A percentile compares a stretch with the other conserved stretches of the same genome.
Conservation (phyloP, 2,329 filamentous ascomycete genomes). For the Emericellopsis atlantica region DNA sequence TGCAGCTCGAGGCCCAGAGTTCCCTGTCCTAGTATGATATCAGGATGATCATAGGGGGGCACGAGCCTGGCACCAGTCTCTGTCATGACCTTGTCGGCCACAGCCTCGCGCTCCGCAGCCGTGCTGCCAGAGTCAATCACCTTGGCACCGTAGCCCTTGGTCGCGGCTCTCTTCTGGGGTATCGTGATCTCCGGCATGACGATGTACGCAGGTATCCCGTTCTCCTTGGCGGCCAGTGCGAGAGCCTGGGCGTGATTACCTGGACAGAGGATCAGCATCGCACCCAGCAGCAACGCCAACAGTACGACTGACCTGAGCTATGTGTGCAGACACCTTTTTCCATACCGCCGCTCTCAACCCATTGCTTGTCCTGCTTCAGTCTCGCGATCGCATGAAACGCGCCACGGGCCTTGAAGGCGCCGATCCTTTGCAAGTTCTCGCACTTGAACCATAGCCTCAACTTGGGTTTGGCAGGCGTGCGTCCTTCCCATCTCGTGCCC, state of each 20-base stretch:
- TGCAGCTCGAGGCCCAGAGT: conserved; percentile 76
- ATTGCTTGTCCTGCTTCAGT: conserved; percentile 49
- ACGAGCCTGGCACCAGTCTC: conserved; percentile 68
- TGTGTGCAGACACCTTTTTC: conserved; percentile 75
- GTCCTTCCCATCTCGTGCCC: conserved; percentile 43
- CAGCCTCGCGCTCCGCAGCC: conserved; percentile 66
- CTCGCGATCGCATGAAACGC: conserved; percentile 76
- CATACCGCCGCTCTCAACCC: conserved; percentile 44
- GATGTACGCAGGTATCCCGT: conserved; percentile 68
- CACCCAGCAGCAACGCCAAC: neutral
- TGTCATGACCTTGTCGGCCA: conserved; percentile 53
- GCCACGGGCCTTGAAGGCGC: conserved; percentile 85
- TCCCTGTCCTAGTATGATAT: conserved; percentile 90
- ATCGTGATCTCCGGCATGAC: conserved; percentile 85
- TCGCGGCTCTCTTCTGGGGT: conserved; percentile 78
- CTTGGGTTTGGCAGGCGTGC: conserved; percentile 46
- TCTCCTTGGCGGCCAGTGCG: conserved; percentile 65
- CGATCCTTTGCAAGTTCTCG: conserved; percentile 82
- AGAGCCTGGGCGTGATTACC: conserved; percentile 94
- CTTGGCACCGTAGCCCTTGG: conserved; percentile 61
- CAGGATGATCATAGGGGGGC: conserved; percentile 83
- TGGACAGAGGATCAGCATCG: conserved; percentile 16
- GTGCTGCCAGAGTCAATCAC: conserved; percentile 78
- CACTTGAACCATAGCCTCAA: conserved; percentile 86
- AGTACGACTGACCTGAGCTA: conserved; percentile 54